Conservation (phyloP, 2,329 filamentous ascomycete genomes). For the Stachybotrys chartarum region DNA sequence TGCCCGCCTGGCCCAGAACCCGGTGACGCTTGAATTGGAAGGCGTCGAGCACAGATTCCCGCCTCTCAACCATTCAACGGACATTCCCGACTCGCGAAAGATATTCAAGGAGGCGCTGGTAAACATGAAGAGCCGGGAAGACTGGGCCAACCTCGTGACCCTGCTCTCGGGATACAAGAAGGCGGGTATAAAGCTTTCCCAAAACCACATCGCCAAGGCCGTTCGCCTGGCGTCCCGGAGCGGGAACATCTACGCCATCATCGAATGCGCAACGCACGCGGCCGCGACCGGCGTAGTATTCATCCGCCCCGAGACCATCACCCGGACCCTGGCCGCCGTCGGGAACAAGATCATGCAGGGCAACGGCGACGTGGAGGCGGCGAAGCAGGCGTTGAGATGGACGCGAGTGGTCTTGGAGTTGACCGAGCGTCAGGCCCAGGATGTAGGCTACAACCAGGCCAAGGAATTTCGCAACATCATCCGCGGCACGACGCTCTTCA, state of each 20-base stretch:
- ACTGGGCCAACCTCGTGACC: conserved; percentile 45
- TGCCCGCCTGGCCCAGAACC: conserved; percentile 43
- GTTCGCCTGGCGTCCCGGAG: conserved; percentile 31
- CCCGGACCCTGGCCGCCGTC: conserved; percentile 17
- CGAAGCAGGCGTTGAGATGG: conserved; percentile 36
- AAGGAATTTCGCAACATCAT: conserved; percentile 16
- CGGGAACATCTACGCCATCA: conserved; percentile 36
- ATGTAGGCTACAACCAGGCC: conserved; percentile 6
- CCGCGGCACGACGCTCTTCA: conserved; percentile 22
- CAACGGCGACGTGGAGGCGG: conserved; percentile 25
- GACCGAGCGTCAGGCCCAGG: conserved; percentile 36
- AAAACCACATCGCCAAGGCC: conserved; percentile 28
- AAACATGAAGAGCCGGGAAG: conserved; percentile 38
- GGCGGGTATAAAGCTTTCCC: conserved; percentile 29
- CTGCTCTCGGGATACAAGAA: conserved; percentile 44
- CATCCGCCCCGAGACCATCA: conserved; percentile 30
- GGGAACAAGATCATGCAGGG: conserved; percentile 29
- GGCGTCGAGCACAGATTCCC: conserved; percentile 46
- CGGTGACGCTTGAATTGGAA: conserved; percentile 51
- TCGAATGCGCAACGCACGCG: conserved; percentile 42
- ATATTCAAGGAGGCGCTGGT: conserved; percentile 29
- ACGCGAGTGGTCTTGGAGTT: conserved; percentile 41
- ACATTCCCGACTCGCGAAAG: conserved; percentile 34
- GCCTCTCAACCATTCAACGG: conserved; percentile 33
- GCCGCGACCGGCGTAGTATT: conserved; percentile 34